These are phyloP conservation scores for Lipomyces yarrowii DNA, from an alignment of 1,139 yeast genomes.

Conservation along the genomic window DNA sequence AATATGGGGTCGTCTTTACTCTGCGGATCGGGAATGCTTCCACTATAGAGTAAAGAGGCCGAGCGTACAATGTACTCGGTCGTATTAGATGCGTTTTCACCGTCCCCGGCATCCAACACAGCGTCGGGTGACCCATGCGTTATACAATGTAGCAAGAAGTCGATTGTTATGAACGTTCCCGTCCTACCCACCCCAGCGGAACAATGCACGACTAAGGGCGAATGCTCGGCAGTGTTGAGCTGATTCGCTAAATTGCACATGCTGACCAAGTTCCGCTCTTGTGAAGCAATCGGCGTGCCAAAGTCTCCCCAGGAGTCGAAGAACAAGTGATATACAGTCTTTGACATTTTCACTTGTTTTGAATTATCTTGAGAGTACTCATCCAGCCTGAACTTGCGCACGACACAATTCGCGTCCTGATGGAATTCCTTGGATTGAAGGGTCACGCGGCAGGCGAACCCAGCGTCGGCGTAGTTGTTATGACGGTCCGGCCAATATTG, in stretches of 20 bases:
- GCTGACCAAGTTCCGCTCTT: constrained; percentile 9
- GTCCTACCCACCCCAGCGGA: constrained; percentile 88
- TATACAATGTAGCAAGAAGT: constrained; percentile 49
- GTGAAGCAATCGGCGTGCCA: constrained; percentile 46
- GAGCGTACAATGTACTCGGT: constrained; percentile 11
- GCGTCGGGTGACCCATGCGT: background rate
- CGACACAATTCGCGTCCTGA: constrained; percentile 17
- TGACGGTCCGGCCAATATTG: constrained; percentile 67
- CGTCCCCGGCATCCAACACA: background rate
- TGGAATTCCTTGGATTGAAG: constrained; percentile 4
- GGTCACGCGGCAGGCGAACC: constrained; percentile 31
- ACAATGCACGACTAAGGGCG: constrained; percentile 63
- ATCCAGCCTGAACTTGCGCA: constrained; percentile 17
- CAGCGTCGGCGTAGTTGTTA: constrained; percentile 3
- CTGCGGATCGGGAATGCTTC: background rate
- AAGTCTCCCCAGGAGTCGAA: constrained; percentile 64
- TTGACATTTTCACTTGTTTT: constrained; percentile 31
- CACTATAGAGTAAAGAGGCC: constrained; percentile 12
- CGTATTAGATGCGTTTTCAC: background rate
- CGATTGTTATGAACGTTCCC: constrained; percentile 74
- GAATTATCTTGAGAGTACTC: background rate
- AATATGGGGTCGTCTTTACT: constrained; percentile 38
- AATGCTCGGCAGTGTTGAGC: constrained; percentile 40
- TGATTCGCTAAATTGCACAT: constrained; percentile 21
- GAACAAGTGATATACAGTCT: constrained; percentile 55